These are phyloP conservation scores for Jasminum sambac DNA, from an alignment of 257 asterid species.

Conservation along the genomic window DNA sequence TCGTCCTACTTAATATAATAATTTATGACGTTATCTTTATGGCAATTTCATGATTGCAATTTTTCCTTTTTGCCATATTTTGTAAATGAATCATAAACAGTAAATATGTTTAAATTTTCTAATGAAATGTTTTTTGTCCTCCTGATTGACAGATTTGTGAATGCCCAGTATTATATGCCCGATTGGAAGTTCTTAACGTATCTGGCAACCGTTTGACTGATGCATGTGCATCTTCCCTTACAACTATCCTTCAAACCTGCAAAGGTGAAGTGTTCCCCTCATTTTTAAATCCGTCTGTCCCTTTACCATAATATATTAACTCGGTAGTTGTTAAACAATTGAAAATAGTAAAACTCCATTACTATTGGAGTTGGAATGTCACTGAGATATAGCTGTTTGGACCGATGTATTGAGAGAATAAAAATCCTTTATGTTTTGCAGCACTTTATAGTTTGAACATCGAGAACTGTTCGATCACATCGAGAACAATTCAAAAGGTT, in stretches of 20 bases:
- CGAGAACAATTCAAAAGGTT: constrained; percentile 79
- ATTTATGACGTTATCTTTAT: background rate
- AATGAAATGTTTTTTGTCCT: constrained; percentile 10
- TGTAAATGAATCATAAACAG: constrained; percentile 2
- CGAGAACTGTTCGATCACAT: constrained; percentile 81
- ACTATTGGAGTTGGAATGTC: constrained; percentile 13
- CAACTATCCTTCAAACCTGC: constrained; percentile 72
- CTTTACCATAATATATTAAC: constrained; percentile 11
- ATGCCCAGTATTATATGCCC: constrained; percentile 66
- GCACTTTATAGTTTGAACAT: constrained; percentile 84
- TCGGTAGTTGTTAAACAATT: constrained; percentile 7
- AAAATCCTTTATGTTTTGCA: constrained; percentile 39
- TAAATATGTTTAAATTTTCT: constrained; percentile 17
- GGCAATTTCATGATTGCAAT: background rate
- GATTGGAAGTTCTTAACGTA: constrained; percentile 86
- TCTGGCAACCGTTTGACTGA: constrained; percentile 88
- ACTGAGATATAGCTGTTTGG: constrained; percentile 19
- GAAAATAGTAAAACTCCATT: background rate
- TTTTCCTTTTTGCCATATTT: constrained; percentile 4
- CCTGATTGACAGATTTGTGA: constrained; percentile 65
- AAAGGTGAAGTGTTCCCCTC: constrained; percentile 51
- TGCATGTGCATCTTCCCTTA: constrained; percentile 85
- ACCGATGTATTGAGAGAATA: constrained; percentile 13
- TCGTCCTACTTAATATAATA: background rate
- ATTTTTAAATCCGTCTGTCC: constrained; percentile 14